phyloP scores from a whole-genome alignment of 1,139 yeast species.

The Suhomyces choctaworum region DNA sequence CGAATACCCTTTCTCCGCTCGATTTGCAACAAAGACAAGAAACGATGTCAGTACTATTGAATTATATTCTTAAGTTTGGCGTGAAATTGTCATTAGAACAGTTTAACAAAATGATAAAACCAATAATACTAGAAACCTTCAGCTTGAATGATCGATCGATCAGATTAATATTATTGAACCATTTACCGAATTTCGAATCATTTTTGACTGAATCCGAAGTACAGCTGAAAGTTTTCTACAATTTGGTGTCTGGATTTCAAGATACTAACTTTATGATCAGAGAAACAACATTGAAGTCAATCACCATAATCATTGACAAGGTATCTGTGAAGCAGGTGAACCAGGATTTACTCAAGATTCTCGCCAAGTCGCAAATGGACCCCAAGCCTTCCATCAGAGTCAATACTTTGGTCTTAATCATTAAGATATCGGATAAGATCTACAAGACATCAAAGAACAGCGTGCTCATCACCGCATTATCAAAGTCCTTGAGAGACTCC shows the following conservation, averaged over 20 bases:
- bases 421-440: constrained; percentile 66
- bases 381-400: constrained; percentile 81
- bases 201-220: constrained; percentile 60
- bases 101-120: constrained; percentile 54
- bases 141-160: constrained; percentile 72
- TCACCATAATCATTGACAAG: constrained; percentile 62
- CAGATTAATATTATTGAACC: constrained; percentile 65
- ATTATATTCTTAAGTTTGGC: constrained; percentile 48
- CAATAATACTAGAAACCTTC: constrained; percentile 64
- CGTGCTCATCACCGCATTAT: constrained; percentile 84
- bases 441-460: constrained; percentile 60
- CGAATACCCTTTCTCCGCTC: constrained; percentile 28
- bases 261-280: constrained; percentile 82
- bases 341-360: constrained; percentile 74
- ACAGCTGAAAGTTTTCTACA: constrained; percentile 67
- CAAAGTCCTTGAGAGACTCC: constrained; percentile 80
- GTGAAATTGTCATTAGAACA: constrained; percentile 36
- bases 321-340: constrained; percentile 80
- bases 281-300: constrained; percentile 75
- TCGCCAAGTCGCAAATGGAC: constrained; percentile 90
- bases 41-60: constrained; percentile 43
- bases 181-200: constrained; percentile 57
- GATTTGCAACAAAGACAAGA: constrained; percentile 40
- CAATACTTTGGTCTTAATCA: constrained; percentile 76
- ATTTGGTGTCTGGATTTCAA: constrained; percentile 73